Evolutionary conservation across 208 protist species (phyloP).

Genomic region (Acanthamoeba pearcei): DNA sequence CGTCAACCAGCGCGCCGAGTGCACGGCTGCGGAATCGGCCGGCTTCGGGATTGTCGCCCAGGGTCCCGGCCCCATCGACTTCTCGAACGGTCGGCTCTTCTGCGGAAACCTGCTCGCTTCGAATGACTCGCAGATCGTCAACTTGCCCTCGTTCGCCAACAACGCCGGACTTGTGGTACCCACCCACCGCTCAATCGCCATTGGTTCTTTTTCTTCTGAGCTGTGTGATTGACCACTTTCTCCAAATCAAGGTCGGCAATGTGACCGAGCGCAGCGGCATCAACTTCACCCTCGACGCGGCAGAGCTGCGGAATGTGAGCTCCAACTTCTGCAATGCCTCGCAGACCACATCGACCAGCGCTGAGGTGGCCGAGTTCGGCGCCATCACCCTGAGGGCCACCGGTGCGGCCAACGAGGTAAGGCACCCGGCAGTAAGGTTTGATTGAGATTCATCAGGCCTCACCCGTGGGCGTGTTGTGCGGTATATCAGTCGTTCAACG

Average conservation of each 20-base stretch:
- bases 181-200: not conserved
- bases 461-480: not conserved
- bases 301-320: not conserved
- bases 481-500: not conserved
- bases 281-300: not conserved
- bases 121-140: not conserved
- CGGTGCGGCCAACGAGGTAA: not conserved
- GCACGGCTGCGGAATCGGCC: not conserved
- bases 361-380: constrained; percentile 1
- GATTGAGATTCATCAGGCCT: not conserved
- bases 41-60: not conserved
- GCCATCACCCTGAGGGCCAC: constrained; percentile 4
- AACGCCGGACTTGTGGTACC: not conserved
- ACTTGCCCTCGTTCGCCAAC: constrained; percentile 52
- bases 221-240: not conserved
- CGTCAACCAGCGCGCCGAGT: constrained; percentile 14
- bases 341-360: not conserved
- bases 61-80: not conserved
- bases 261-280: not conserved
- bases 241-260: not conserved
- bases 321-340: not conserved
- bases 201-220: too few species aligned
- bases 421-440: not conserved
- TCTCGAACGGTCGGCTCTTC: constrained; percentile 5
- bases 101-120: constrained; percentile 36